Conservation (phyloP, 225 moss, liverwort and hornwort species). For the Physcomitrium patens region DNA sequence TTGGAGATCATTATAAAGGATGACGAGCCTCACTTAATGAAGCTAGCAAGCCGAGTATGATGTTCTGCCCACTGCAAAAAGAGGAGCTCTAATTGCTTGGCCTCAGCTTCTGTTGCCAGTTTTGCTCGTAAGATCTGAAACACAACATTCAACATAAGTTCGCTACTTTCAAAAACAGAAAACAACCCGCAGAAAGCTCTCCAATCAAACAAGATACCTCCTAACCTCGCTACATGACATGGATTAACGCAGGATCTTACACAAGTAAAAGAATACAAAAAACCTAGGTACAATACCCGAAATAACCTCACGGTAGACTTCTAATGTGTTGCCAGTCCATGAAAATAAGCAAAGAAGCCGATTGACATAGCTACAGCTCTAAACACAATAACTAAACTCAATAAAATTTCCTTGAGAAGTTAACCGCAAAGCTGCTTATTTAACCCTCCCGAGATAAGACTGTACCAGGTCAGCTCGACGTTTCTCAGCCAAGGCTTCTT, state of each 20-base stretch:
- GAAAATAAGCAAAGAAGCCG: no score
- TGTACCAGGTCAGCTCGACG: slow-evolving; percentile 61
- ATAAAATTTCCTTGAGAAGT: no score
- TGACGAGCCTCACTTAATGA: slow-evolving; percentile 43
- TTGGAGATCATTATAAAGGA: slow-evolving; percentile 32
- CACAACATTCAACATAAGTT: not conserved
- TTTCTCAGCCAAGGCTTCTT: slow-evolving; percentile 64
- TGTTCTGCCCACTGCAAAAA: slow-evolving; percentile 74
- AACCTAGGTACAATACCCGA: no score
- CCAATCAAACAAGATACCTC: no score
- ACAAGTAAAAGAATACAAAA: no score
- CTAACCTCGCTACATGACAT: no score
- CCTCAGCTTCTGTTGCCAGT: slow-evolving; percentile 68
- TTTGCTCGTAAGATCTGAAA: slow-evolving; percentile 61
- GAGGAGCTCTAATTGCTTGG: slow-evolving; percentile 66
- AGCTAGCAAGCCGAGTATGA: slow-evolving; percentile 52
- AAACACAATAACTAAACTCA: no score
- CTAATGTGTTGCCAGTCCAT: no score
- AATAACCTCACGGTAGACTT: no score
- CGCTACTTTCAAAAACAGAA: not conserved
- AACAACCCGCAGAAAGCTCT: not conserved
- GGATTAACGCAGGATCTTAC: no score
- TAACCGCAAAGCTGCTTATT: no score
- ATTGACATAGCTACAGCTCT: no score
- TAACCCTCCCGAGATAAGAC: not conserved